Evolutionary conservation across 2,329 filamentous ascomycete genomes (phyloP).

Genomic region (Reticulascus tulasneorum): DNA sequence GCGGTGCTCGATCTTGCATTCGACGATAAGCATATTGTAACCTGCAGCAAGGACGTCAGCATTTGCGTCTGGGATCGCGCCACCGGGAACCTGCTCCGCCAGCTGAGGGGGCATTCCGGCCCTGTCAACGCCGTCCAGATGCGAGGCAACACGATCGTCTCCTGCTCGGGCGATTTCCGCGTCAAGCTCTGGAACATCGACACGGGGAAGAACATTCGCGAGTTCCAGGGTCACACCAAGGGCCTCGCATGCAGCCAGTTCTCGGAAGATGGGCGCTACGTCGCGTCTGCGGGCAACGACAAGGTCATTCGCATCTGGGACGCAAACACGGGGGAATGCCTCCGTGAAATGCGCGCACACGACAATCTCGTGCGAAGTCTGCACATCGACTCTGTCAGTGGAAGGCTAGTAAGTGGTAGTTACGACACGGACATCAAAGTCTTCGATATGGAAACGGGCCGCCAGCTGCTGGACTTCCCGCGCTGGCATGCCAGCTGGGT

Average conservation of each 20-base stretch:
- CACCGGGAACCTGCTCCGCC: conserved; percentile 71
- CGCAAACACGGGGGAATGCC: conserved; percentile 79
- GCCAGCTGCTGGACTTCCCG: conserved; percentile 78
- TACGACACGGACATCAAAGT: conserved; percentile 97
- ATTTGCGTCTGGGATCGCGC: conserved; percentile 93
- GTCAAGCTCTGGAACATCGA: conserved; percentile 96
- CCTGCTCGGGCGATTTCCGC: conserved; percentile 86
- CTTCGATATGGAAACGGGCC: conserved; percentile 79
- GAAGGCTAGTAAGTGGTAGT: conserved; percentile 82
- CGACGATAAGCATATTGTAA: conserved; percentile 87
- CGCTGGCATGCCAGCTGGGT: conserved; percentile 98
- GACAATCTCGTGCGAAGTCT: conserved; percentile 81
- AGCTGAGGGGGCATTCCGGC: conserved; percentile 79
- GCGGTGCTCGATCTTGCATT: conserved; percentile 94
- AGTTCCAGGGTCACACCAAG: conserved; percentile 86
- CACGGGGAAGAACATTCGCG: conserved; percentile 81
- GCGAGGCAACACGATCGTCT: conserved; percentile 87
- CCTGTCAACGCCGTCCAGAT: conserved; percentile 97
- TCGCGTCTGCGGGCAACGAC: conserved; percentile 93
- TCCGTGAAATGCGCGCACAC: conserved; percentile 79
- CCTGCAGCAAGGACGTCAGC: conserved; percentile 91
- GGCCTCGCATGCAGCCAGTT: conserved; percentile 96
- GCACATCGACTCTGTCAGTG: conserved; percentile 83
- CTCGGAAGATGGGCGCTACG: conserved; percentile 87
- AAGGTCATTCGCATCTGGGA: conserved; percentile 96